A percentile compares a stretch with the other conserved stretches of the same genome.
Conservation (phyloP, 345 rosid genomes). For the Corchorus olitorius region DNA sequence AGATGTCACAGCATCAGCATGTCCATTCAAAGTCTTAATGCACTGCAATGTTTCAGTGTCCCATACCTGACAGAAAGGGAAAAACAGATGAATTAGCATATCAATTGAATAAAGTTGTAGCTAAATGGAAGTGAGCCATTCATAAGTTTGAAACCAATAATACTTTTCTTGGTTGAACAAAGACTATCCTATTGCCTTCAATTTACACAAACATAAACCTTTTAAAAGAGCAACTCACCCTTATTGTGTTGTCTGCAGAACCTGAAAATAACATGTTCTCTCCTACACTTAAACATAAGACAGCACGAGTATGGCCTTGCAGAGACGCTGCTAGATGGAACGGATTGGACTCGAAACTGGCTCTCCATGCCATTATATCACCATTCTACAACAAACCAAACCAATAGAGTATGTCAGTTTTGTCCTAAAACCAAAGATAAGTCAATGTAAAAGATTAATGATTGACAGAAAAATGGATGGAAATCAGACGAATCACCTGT, state of each 20-base stretch:
- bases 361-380: conserved; percentile 3
- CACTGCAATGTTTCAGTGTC: conserved; percentile 12
- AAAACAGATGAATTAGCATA: background rate
- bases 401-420: background rate
- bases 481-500: background rate
- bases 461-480: background rate
- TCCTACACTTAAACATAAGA: conserved; percentile 12
- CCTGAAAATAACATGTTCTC: conserved; percentile 17
- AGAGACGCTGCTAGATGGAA: background rate
- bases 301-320: background rate
- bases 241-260: conserved; percentile 20
- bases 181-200: background rate
- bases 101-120: background rate
- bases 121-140: background rate
- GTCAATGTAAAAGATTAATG: background rate
- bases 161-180: background rate
- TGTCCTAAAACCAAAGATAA: background rate
- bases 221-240: background rate
- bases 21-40: conserved; percentile 10
- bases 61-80: conserved; percentile 15
- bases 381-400: background rate
- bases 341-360: background rate
- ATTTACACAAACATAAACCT: background rate
- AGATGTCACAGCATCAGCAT: conserved; percentile 24
- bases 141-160: background rate